These are phyloP conservation scores for Cicer judaicum DNA, from an alignment of 306 rosid genomes.

Conservation along the genomic window DNA sequence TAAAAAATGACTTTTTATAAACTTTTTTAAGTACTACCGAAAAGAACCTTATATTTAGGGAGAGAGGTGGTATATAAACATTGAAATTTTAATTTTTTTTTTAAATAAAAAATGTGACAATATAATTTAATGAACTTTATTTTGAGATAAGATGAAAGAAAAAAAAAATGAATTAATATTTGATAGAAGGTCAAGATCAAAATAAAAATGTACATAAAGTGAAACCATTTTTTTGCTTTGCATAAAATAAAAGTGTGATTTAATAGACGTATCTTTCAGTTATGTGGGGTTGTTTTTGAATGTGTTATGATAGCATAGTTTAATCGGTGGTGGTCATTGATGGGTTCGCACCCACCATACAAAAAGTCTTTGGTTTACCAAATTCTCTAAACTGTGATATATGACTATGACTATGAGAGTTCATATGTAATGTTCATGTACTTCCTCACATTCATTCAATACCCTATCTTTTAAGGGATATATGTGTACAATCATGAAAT, in stretches of 20 bases:
- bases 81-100: too few relatives aligned
- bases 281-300: constrained; percentile 24
- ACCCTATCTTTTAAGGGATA: constrained; percentile 7
- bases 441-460: not conserved
- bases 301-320: constrained; percentile 29
- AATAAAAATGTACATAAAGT: not conserved
- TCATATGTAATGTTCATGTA: not conserved
- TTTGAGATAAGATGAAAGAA: too few relatives aligned
- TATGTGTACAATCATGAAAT: too few relatives aligned
- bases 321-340: constrained; percentile 41
- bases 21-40: too few relatives aligned
- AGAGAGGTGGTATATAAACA: too few relatives aligned
- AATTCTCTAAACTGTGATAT: constrained; percentile 11
- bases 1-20: too few relatives aligned
- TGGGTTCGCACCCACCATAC: constrained; percentile 38
- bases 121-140: too few relatives aligned
- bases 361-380: constrained; percentile 45
- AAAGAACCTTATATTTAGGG: too few relatives aligned
- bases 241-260: constrained; percentile 7
- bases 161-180: too few relatives aligned
- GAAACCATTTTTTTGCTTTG: not conserved
- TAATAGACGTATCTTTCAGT: constrained; percentile 4
- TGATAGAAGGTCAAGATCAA: too few relatives aligned
- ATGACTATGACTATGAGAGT: not conserved
- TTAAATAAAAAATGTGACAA: too few relatives aligned